Evolutionary conservation across 169 alveolate genomes (phyloP).

Genomic region (Plasmodium cynomolgi): DNA sequence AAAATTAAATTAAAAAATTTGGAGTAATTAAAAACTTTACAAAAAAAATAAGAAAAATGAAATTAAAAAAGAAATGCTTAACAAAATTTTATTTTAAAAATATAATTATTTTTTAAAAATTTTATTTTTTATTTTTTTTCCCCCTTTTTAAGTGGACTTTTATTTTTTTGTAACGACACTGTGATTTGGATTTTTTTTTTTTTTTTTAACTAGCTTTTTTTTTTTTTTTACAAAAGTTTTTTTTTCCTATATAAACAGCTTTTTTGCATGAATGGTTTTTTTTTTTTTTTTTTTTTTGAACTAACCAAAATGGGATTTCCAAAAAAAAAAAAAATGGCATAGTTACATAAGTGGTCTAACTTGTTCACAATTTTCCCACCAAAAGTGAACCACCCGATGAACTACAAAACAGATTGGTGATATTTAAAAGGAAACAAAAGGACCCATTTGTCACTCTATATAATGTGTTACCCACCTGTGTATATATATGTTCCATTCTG

Average conservation of each 20-base stretch:
- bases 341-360: slow-evolving; percentile 30
- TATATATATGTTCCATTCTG: neutral
- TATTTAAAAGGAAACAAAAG: neutral
- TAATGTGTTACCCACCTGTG: neutral
- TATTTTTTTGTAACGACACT: neutral
- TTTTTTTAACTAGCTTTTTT: neutral
- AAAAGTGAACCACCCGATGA: neutral
- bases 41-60: neutral
- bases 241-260: neutral
- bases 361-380: neutral
- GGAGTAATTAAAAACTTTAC: neutral
- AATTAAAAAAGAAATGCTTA: neutral
- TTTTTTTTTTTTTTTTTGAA: slow-evolving; percentile 20
- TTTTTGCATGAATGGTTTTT: neutral
- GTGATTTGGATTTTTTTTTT: neutral
- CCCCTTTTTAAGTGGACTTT: neutral
- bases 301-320: neutral
- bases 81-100: neutral
- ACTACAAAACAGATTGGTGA: neutral
- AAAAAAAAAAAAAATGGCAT: slow-evolving; percentile 2
- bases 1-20: neutral
- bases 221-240: too few relatives aligned
- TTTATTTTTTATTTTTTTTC: neutral
- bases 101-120: neutral
- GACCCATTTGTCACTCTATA: neutral